Evolutionary conservation across 1,139 yeast genomes (phyloP).

Genomic region (Tardiomyces blankii): DNA sequence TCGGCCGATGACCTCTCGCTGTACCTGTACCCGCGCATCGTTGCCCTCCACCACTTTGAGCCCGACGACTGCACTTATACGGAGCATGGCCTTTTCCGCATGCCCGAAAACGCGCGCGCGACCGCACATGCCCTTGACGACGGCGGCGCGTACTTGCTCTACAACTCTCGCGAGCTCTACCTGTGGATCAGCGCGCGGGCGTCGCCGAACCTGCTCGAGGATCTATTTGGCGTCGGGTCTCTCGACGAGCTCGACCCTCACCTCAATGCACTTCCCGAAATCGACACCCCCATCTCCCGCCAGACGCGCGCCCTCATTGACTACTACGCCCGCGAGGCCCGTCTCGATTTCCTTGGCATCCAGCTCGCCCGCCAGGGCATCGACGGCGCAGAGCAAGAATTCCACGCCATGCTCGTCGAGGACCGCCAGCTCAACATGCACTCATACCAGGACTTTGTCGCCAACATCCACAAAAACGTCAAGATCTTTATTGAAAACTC

Average conservation of each 20-base stretch:
- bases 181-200: conserved; percentile 69
- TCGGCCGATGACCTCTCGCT: conserved; percentile 51
- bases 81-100: conserved; percentile 34
- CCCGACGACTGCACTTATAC: conserved; percentile 37
- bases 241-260: conserved; percentile 37
- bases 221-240: conserved; percentile 58
- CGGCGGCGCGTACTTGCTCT: conserved; percentile 72
- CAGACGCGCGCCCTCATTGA: conserved; percentile 56
- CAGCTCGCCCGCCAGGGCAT: conserved; percentile 55
- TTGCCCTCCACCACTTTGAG: conserved; percentile 57
- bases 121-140: conserved; percentile 37
- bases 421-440: conserved; percentile 41
- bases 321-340: conserved; percentile 34
- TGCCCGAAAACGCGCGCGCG: conserved; percentile 41
- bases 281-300: conserved; percentile 56
- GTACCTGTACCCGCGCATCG: conserved; percentile 70
- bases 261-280: conserved; percentile 55
- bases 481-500: conserved; percentile 9
- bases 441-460: conserved; percentile 21
- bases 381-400: conserved; percentile 51
- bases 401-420: conserved; percentile 57
- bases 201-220: conserved; percentile 55
- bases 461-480: conserved; percentile 24
- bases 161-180: conserved; percentile 52
- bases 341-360: conserved; percentile 38